Evolutionary conservation across 1,139 yeast genomes (phyloP).

Genomic region (Lodderomyces pseudojiufengensis): DNA sequence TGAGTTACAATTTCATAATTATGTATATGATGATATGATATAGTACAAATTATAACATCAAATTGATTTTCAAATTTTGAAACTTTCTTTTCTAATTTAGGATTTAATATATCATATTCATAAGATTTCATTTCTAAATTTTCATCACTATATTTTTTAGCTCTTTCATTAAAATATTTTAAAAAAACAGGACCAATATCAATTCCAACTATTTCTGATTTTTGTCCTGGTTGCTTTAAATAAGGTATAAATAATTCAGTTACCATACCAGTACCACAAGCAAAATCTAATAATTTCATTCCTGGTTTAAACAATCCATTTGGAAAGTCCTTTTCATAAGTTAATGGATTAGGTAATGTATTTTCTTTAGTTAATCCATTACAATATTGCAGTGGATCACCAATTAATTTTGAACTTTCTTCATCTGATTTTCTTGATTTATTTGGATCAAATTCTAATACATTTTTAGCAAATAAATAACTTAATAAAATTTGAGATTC

Average conservation of each 20-base stretch:
- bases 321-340: conserved; percentile 13
- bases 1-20: conserved; percentile 28
- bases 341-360: conserved; percentile 15
- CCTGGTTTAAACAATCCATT: conserved; percentile 24
- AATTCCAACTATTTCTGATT: conserved; percentile 28
- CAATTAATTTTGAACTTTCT: conserved; percentile 16
- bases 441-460: conserved; percentile 20
- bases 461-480: conserved; percentile 18
- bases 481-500: conserved; percentile 18
- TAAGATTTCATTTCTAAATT: conserved; percentile 15
- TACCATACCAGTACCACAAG: conserved; percentile 44
- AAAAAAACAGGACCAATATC: conserved; percentile 35
- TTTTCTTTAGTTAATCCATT: conserved; percentile 15
- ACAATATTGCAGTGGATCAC: conserved; percentile 15
- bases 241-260: conserved; percentile 29
- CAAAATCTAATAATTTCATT: conserved; percentile 35
- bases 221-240: conserved; percentile 13
- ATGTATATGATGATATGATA: conserved; percentile 40
- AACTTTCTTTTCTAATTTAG: conserved; percentile 14
- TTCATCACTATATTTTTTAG: conserved; percentile 6
- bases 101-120: conserved; percentile 30
- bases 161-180: conserved; percentile 20
- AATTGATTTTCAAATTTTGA: conserved; percentile 19
- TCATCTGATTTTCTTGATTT: conserved; percentile 14
- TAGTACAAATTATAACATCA: conserved; percentile 35